These are phyloP conservation scores for Citrus australasica DNA, from an alignment of 345 rosid genomes.

Conservation along the genomic window DNA sequence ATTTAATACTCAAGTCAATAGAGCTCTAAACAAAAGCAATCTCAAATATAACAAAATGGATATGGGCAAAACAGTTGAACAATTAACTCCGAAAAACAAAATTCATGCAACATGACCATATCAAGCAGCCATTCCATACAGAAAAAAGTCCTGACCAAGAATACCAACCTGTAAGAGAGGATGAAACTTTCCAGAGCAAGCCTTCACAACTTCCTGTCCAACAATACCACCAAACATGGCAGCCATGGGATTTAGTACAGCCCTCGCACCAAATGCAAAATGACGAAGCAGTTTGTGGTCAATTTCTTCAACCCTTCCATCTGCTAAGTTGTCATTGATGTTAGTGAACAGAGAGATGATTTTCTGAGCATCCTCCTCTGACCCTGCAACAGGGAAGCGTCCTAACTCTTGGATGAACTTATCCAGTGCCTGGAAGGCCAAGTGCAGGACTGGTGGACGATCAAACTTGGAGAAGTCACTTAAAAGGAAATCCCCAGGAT, in stretches of 20 bases:
- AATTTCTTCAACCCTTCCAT: slow-evolving; percentile 61
- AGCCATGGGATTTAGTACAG: slow-evolving; percentile 93
- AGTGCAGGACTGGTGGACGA: slow-evolving; percentile 61
- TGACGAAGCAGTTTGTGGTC: slow-evolving; percentile 57
- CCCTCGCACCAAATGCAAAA: slow-evolving; percentile 86
- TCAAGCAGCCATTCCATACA: neutral
- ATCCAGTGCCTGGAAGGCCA: slow-evolving; percentile 74
- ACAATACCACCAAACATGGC: slow-evolving; percentile 94
- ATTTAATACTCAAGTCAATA: slow-evolving; percentile 7
- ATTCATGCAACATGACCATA: neutral
- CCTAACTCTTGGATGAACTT: slow-evolving; percentile 42
- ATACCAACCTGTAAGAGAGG: slow-evolving; percentile 72
- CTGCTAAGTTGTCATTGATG: slow-evolving; percentile 58
- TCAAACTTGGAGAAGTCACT: slow-evolving; percentile 76
- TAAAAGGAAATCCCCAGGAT: slow-evolving; percentile 69
- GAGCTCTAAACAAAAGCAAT: slow-evolving; percentile 3
- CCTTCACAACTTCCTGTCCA: slow-evolving; percentile 90
- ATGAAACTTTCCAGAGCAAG: slow-evolving; percentile 94
- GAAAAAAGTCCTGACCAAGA: neutral
- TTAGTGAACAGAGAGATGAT: slow-evolving; percentile 44
- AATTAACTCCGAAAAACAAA: neutral
- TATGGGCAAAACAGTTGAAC: neutral
- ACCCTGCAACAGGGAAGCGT: slow-evolving; percentile 67
- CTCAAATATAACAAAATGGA: neutral
- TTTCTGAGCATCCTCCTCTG: slow-evolving; percentile 84